Evolutionary conservation across 1,284 basidiomycete genomes (phyloP), one percentile per base, ranked within the genome.

Genomic region (Schizophyllum commune): DNA sequence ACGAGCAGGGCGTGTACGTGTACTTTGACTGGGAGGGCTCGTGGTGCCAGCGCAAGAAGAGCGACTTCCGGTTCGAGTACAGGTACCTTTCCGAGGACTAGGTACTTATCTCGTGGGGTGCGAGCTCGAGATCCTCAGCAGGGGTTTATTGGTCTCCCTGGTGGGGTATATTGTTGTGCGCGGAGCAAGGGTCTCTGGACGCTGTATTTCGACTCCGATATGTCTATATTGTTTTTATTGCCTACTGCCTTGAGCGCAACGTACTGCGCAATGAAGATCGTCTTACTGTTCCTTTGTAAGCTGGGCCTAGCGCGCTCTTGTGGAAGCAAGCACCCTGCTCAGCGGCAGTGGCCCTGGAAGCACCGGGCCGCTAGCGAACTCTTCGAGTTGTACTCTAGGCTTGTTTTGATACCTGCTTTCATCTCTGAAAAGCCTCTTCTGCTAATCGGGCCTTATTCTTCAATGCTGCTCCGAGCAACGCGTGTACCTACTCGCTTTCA

Each of bases 21-120:
- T 96, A 96, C 81, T 96, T 96, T 75, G 94, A 96, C 75, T 96
- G 94, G 94, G 94, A 96, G 74, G 92, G 92, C 63, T 92, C 91
- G 64, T 98, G 96, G 97, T 97, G 95, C 75, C 95, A 98, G 74
- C 84, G 96, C 70, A 94, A 96, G 79, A 99, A 99, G 84, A 91
- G 89, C 73, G 96, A 98, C 76, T 99, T 99, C 83, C 85, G 94
- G 51, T 98, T 97, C 72, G 93, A 94, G 76, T 94, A 94, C 75
- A 89, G 92, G 66, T 94, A 94, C 79, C 78, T 95, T 62, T 92
- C 89, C 13, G 92, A 95, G 72, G 92, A 94, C 73, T 94, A 72
- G 81, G 63, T 59, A 47, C 51, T 57, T 67, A 60, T 19, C 56
- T 60, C 39, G 39, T 17, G 21, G 5, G 33, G 7, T 32, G 56